Percentiles rank a stretch among this genome's conserved stretches.
Evolutionary conservation across 495 filamentous ascomycete genomes (phyloP).

Genomic region (Aspergillus affinis): DNA sequence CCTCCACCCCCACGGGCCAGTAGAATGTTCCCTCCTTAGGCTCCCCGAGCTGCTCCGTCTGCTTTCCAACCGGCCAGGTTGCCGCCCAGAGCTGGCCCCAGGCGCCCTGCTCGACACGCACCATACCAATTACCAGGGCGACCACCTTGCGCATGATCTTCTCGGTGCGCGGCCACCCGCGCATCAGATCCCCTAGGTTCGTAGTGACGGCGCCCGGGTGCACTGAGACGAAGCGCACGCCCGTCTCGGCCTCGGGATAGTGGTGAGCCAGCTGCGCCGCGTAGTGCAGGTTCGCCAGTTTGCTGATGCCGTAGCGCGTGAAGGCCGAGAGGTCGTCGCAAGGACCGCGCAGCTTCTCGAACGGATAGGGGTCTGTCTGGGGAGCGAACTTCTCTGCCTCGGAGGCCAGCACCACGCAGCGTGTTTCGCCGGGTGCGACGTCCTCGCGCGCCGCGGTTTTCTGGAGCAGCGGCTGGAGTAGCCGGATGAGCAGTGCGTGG

Average conservation of each 20-base stretch:
- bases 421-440: background rate
- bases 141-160: background rate
- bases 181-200: constrained; percentile 29
- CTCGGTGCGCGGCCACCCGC: constrained; percentile 1
- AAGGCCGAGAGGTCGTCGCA: constrained; percentile 13
- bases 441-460: constrained; percentile 33
- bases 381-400: constrained; percentile 32
- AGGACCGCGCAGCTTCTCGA: constrained; percentile 21
- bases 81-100: constrained; percentile 50
- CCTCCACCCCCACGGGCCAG: constrained; percentile 41
- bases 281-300: constrained; percentile 49
- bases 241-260: constrained; percentile 38
- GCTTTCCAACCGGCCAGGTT: constrained; percentile 12
- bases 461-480: constrained; percentile 53
- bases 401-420: constrained; percentile 26
- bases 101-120: background rate
- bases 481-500: constrained; percentile 56
- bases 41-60: constrained; percentile 10
- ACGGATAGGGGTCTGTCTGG: constrained; percentile 49
- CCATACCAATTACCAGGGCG: background rate
- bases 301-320: constrained; percentile 41
- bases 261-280: constrained; percentile 38
- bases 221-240: constrained; percentile 19
- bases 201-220: constrained; percentile 38
- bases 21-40: constrained; percentile 45